A percentile compares a stretch with the other conserved stretches of the same genome.
phyloP scores from a whole-genome alignment of 768 basidiomycete genomes.

The Russula emetica region DNA sequence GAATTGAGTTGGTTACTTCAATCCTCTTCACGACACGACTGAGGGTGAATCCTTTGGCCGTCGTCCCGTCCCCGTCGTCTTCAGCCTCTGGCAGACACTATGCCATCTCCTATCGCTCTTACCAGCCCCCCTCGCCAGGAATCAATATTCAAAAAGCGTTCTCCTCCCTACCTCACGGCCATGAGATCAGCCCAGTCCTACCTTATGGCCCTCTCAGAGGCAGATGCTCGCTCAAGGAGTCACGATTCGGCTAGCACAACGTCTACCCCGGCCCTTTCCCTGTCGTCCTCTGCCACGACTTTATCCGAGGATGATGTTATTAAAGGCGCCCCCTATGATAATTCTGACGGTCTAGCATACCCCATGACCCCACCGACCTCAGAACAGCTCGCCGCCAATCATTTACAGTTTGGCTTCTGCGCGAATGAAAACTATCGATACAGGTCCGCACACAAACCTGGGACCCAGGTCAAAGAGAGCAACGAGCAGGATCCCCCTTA shows the following conservation, averaged over 20 bases:
- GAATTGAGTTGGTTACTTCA: no score
- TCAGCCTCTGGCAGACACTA: not conserved
- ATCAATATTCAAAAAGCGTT: constrained; percentile 51
- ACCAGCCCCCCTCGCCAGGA: constrained; percentile 38
- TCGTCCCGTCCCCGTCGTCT: not conserved
- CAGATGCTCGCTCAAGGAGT: constrained; percentile 63
- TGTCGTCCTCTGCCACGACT: constrained; percentile 66
- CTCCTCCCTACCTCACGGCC: constrained; percentile 36
- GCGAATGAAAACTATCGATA: constrained; percentile 71
- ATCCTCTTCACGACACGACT: not conserved
- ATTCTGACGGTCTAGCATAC: constrained; percentile 51
- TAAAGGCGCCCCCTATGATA: constrained; percentile 46
- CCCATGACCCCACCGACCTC: constrained; percentile 73
- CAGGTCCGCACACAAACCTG: constrained; percentile 55
- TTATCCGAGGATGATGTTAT: constrained; percentile 66
- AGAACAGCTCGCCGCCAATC: constrained; percentile 73
- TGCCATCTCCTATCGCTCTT: constrained; percentile 29
- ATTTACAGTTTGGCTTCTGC: constrained; percentile 93
- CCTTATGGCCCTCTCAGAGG: constrained; percentile 56
- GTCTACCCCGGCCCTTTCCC: constrained; percentile 67
- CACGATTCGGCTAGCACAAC: constrained; percentile 43
- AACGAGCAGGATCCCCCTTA: constrained; percentile 85
- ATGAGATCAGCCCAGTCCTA: constrained; percentile 55
- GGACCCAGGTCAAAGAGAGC: constrained; percentile 47
- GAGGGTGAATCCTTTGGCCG: not conserved